Evolutionary conservation across 495 filamentous ascomycete species (phyloP).

Genomic region (Annulohypoxylon bovei): DNA sequence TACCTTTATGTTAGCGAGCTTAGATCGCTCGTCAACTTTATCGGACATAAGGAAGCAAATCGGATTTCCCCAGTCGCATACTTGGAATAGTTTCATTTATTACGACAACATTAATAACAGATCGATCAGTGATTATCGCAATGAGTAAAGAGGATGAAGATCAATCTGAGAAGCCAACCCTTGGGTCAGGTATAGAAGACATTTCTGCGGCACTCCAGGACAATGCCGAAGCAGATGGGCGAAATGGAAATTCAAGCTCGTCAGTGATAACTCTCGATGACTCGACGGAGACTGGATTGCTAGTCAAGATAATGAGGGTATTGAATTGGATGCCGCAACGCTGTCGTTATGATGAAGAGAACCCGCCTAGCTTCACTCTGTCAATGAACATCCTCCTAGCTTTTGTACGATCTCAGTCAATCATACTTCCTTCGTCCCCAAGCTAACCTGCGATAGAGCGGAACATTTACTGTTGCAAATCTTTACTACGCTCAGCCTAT

Average conservation of each 20-base stretch:
- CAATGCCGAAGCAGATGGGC: background rate
- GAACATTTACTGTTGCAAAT: slow-evolving; percentile 71
- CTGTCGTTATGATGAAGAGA: slow-evolving; percentile 47
- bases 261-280: background rate
- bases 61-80: slow-evolving; percentile 34
- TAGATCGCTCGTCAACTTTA: background rate
- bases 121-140: background rate
- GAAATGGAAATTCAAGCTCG: background rate
- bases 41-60: slow-evolving; percentile 2
- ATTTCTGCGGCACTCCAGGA: slow-evolving; percentile 10
- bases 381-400: slow-evolving; percentile 45
- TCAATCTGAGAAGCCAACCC: slow-evolving; percentile 17
- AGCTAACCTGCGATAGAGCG: slow-evolving; percentile 41
- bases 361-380: slow-evolving; percentile 45
- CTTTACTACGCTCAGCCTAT: slow-evolving; percentile 80
- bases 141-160: slow-evolving; percentile 9
- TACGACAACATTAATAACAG: background rate
- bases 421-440: background rate
- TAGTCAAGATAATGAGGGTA: slow-evolving; percentile 16
- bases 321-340: slow-evolving; percentile 46
- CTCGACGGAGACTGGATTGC: background rate
- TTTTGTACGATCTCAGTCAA: slow-evolving; percentile 35
- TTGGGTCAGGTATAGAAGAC: slow-evolving; percentile 1
- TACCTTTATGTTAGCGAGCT: background rate
- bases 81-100: background rate